Evolutionary conservation across 1,284 basidiomycete genomes (phyloP).

Genomic region (Amanita bisporigera): DNA sequence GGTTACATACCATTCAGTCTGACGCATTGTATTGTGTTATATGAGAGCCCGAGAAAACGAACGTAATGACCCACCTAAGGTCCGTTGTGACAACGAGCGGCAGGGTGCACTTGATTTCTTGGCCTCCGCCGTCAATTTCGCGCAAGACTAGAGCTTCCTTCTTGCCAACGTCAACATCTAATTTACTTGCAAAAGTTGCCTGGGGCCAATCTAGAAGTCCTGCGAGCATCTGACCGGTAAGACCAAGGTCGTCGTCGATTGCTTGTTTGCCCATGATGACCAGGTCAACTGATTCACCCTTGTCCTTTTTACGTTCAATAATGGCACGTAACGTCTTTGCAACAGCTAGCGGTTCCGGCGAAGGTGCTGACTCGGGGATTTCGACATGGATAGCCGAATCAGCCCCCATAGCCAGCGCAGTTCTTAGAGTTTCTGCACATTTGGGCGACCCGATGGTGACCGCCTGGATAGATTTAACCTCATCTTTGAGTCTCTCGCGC

Average conservation of each 20-base stretch:
- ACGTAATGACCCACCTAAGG: slow-evolving; percentile 66
- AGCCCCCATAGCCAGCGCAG: slow-evolving; percentile 97
- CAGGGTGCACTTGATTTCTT: slow-evolving; percentile 82
- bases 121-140: slow-evolving; percentile 95
- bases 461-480: slow-evolving; percentile 86
- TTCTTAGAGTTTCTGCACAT: slow-evolving; percentile 89
- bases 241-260: slow-evolving; percentile 97
- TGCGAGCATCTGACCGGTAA: slow-evolving; percentile 98
- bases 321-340: slow-evolving; percentile 85
- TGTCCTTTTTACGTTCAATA: slow-evolving; percentile 68
- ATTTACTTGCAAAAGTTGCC: slow-evolving; percentile 93
- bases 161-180: slow-evolving; percentile 75
- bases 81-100: slow-evolving; percentile 95
- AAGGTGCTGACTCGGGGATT: slow-evolving; percentile 69
- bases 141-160: slow-evolving; percentile 80
- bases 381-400: slow-evolving; percentile 94
- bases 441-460: slow-evolving; percentile 95
- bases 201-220: slow-evolving; percentile 94
- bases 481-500: slow-evolving; percentile 80
- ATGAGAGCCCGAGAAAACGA: neutral
- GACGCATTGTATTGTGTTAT: neutral
- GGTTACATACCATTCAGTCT: slow-evolving; percentile 63
- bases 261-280: slow-evolving; percentile 99
- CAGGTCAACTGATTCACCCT: slow-evolving; percentile 63
- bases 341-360: slow-evolving; percentile 87